Base-by-base conservation (phyloP, 306 rosid species). In the Vicia villosa region DNA sequence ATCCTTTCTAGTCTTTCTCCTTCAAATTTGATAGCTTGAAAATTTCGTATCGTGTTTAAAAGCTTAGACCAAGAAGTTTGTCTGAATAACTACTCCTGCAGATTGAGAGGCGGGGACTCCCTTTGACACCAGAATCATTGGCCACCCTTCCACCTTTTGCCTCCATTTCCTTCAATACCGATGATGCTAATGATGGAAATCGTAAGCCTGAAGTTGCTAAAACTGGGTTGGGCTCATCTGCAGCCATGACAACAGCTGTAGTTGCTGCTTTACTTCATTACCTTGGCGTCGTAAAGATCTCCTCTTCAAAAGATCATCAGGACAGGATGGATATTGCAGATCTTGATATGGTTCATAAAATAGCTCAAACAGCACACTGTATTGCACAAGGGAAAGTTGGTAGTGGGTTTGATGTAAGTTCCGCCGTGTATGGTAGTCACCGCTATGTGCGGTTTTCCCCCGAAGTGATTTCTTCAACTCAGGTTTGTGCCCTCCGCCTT, bases 381-480 rank as follows among this genome's bases (percentile, higher is more conserved):
- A 77, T 91, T 79, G 95, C 99, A 28, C 99, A 94, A 54, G 99
- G 99, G 66, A 94, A 94, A 84, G 95, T 94, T 71, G 99, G 99
- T 63, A 91, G 99, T 70, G 99, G 99, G 63, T 94, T 91, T 87
- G 99, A 94, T 82, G 96, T 94, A 78, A 89, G 95, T 75, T 91
- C 99, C 79, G 99, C 97, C 11, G 97, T 91, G 74, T 91, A 88
- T 86, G 99, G 99, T n/a, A 91, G 99, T 83, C 99, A 94, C 14
- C 91, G 95, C 37, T 94, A 94, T 79, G 91, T 88, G 77, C 96
- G 99, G 52, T 94, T 94, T 87, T 94, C 99, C 32, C 97, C 99
- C 8, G 92, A 88, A 83, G 95, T 91, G 74, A 84, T 94, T 69
- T 88, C 96, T 62, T 82, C 89, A 69, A 77, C 96, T 77, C 95